Evolutionary conservation across 2,329 filamentous ascomycete genomes (phyloP).

Genomic region (Fusarium camptoceras): DNA sequence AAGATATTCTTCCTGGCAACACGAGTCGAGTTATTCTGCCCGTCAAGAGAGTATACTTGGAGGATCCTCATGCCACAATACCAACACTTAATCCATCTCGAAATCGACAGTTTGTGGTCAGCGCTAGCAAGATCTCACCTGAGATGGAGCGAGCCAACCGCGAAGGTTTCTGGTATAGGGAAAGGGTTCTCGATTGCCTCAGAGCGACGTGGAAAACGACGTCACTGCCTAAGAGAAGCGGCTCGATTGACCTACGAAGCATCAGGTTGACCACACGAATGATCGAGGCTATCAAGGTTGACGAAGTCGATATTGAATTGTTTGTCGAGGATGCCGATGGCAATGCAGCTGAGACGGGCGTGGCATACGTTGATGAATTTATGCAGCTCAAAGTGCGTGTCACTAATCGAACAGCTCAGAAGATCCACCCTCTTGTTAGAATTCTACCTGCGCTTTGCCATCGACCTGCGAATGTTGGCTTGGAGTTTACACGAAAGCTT

Average conservation of each 20-base stretch:
- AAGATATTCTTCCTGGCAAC: constrained; percentile 73
- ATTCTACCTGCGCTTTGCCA: constrained; percentile 82
- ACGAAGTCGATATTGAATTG: constrained; percentile 79
- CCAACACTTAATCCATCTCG: constrained; percentile 83
- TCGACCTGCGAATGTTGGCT: constrained; percentile 75
- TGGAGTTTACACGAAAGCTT: constrained; percentile 85
- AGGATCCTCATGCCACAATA: constrained; percentile 81
- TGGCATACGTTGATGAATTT: constrained; percentile 64
- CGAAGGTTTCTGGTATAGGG: constrained; percentile 92
- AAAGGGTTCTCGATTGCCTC: constrained; percentile 79
- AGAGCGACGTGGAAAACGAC: constrained; percentile 76
- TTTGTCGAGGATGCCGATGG: constrained; percentile 57
- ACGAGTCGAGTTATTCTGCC: constrained; percentile 81
- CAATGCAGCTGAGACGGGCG: constrained; percentile 35
- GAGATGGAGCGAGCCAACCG: constrained; percentile 81
- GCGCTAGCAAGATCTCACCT: constrained; percentile 79
- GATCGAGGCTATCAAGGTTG: constrained; percentile 84
- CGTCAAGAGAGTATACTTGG: constrained; percentile 78
- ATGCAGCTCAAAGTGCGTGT: constrained; percentile 76
- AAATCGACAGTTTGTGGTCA: constrained; percentile 94
- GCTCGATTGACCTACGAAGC: constrained; percentile 79
- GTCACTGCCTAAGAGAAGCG: constrained; percentile 65
- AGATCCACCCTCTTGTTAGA: constrained; percentile 78
- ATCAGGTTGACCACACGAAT: constrained; percentile 80
- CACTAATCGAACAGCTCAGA: constrained; percentile 76